These are phyloP conservation scores for Cicer arietinum DNA, from an alignment of 306 rosid genomes.

Conservation along the genomic window DNA sequence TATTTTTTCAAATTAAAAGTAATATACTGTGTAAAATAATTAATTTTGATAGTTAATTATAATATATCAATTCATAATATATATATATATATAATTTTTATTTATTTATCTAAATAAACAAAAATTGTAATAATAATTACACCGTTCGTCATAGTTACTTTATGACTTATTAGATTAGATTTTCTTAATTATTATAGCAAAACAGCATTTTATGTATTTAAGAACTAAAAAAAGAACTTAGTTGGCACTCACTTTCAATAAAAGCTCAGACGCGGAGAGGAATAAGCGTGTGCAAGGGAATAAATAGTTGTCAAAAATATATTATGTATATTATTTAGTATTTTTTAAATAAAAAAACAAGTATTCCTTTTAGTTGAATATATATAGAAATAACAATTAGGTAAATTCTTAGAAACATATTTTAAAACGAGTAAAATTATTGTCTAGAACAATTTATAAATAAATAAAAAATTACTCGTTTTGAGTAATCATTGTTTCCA, in stretches of 20 bases:
- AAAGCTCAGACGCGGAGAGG: conserved; percentile 43
- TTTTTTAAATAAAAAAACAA: background rate
- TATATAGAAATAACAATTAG: background rate
- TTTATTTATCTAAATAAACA: background rate
- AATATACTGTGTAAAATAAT: too few relatives aligned
- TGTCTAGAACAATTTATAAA: too few relatives aligned
- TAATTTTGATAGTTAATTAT: too few relatives aligned
- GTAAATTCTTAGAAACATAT: too few relatives aligned
- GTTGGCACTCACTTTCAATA: conserved; percentile 42
- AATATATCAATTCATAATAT: too few relatives aligned
- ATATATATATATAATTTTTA: too few relatives aligned
- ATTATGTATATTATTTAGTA: background rate
- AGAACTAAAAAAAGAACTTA: background rate
- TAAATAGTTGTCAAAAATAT: conserved; percentile 27
- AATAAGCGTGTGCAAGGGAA: conserved; percentile 4
- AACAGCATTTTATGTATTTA: too few relatives aligned
- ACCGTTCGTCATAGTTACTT: background rate
- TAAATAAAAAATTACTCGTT: background rate
- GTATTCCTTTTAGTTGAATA: background rate
- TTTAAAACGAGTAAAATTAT: too few relatives aligned
- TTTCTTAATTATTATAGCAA: too few relatives aligned
- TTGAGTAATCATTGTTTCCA: conserved; percentile 31
- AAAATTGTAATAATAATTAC: background rate
- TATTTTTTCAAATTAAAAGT: too few relatives aligned
- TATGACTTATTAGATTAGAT: too few relatives aligned